Evolutionary conservation across 2,329 filamentous ascomycete species (phyloP), one percentile per base, ranked within the genome.

Genomic region (Penicillium sp.): DNA sequence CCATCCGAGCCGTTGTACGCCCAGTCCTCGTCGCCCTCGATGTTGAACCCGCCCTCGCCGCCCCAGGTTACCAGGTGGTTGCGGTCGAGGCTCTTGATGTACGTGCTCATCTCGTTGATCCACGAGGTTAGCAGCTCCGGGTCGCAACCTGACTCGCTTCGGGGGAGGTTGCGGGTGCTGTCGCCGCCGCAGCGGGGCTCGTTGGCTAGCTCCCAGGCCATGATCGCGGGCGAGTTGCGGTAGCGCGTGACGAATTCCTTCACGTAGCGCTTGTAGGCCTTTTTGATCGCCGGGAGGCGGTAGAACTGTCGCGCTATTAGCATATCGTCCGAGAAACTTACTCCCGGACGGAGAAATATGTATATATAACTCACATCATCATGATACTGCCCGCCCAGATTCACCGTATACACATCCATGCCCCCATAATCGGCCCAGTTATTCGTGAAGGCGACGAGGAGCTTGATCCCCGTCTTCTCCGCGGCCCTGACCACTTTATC

Each of bases 341-440:
- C 26, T 26, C 26, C 3, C 26, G 4, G 4, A 1, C 5, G 6
- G 35, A 13, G 11, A 2, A 17, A 41, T 35, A 41, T 5, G 1
- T 11, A 17, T 13, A 3, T 9, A 21, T 21, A 21, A 38, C 60
- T n/a, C 31, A 64, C 63, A 56, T 65, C 63, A 44, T 65, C 63
- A 41, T 65, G 63, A 29, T 65, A 65, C 38, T 31, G 45, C 11
- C 64, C 64, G 1, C 64, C 64, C 46, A 64, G 47, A 26, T 60
- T 62, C 11, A 56, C 60, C 4, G 63, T 64, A n/a, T 66, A 66
- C 1, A 62, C 60, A 54, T 66, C 59, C 54, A 61, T 64, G 4
- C 64, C 64, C 1, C 64, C 64, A 11, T 66, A 66, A 47, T 66
- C 64, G 0, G 62, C 59, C 64, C 64, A 66, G 46, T 64, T 66